phyloP scores from a whole-genome alignment of 805 yeast genomes.

The Wickerhamomyces bovis region DNA sequence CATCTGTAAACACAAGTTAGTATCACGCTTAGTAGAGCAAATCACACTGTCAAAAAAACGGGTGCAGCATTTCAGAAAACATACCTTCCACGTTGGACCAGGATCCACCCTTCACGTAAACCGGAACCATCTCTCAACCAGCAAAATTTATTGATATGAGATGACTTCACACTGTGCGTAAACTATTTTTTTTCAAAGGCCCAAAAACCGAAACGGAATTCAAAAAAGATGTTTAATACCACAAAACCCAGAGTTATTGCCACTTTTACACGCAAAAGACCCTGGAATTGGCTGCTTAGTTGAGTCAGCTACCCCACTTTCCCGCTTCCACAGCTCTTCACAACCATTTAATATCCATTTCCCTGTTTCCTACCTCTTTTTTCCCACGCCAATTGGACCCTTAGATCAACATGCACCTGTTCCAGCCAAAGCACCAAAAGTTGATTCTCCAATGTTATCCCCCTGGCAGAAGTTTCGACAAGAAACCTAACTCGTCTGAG shows the following conservation, averaged over 20 bases:
- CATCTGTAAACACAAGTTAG: conserved; percentile 42
- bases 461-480: conserved; percentile 77
- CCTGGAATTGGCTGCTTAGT: background rate
- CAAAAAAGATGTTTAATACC: too few relatives aligned
- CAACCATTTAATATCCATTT: background rate
- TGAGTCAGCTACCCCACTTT: too few relatives aligned
- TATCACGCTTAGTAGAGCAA: background rate
- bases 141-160: background rate
- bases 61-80: background rate
- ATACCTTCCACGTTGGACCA: conserved; percentile 68
- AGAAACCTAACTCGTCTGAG: conserved; percentile 89
- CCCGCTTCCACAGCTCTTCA: background rate
- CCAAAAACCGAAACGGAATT: too few relatives aligned
- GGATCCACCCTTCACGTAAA: conserved; percentile 79
- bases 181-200: background rate
- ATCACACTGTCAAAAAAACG: background rate
- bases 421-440: conserved; percentile 82
- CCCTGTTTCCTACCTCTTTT: background rate
- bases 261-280: background rate
- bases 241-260: background rate
- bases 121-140: conserved; percentile 39
- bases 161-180: background rate
- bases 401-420: conserved; percentile 27
- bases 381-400: background rate
- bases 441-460: conserved; percentile 91